These are phyloP conservation scores for Pseudogymnoascus sp. DNA, from an alignment of 2,329 filamentous ascomycete species.

Conservation along the genomic window DNA sequence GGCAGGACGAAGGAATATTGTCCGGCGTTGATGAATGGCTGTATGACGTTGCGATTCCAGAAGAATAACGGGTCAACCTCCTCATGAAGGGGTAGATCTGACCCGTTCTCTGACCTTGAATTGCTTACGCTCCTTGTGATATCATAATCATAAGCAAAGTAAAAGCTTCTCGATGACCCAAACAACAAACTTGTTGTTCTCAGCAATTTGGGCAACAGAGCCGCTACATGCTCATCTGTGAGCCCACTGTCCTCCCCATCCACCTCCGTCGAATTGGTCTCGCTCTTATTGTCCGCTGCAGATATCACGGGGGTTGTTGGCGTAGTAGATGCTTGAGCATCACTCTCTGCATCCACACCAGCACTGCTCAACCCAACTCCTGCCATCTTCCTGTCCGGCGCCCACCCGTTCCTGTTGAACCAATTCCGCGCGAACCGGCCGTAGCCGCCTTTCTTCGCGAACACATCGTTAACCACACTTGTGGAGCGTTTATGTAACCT, in stretches of 20 bases:
- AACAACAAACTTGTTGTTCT: conserved; percentile 80
- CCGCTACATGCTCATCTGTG: conserved; percentile 2
- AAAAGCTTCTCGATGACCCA: conserved; percentile 76
- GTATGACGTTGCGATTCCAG: conserved; percentile 76
- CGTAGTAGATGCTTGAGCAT: neutral
- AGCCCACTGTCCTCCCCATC: neutral
- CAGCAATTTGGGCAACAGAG: conserved; percentile 73
- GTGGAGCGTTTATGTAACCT: conserved; percentile 31
- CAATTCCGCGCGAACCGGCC: conserved; percentile 84
- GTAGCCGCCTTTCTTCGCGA: conserved; percentile 73
- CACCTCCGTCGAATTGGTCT: neutral
- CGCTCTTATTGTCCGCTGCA: neutral
- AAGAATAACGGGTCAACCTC: conserved; percentile 75
- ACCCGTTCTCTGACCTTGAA: conserved; percentile 32
- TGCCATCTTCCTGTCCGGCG: conserved; percentile 36
- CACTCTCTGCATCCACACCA: conserved; percentile 3
- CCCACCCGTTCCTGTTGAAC: conserved; percentile 84
- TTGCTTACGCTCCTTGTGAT: conserved; percentile 61
- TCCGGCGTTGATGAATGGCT: conserved; percentile 67
- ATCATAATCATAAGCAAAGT: conserved; percentile 91
- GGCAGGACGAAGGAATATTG: conserved; percentile 68
- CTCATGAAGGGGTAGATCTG: conserved; percentile 58
- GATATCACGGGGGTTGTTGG: neutral
- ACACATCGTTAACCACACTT: conserved; percentile 82
- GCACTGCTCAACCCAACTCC: conserved; percentile 2